Evolutionary conservation across 2,329 filamentous ascomycete genomes (phyloP).

Genomic region (Neofusicoccum cordaticola): DNA sequence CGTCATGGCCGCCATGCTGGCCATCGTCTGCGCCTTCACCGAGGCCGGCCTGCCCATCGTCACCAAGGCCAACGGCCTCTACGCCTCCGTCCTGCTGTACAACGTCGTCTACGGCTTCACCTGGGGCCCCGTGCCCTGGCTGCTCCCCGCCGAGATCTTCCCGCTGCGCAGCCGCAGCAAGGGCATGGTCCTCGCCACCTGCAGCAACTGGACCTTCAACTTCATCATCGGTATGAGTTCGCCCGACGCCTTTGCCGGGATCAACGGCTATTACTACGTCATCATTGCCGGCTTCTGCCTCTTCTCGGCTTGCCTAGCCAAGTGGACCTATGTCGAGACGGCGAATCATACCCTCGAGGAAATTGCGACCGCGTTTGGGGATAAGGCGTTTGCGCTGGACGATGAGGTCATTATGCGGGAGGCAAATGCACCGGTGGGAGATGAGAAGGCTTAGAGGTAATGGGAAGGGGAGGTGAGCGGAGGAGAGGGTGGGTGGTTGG

Average conservation of each 20-base stretch:
- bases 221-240: conserved; percentile 53
- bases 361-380: conserved; percentile 42
- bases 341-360: conserved; percentile 38
- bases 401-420: conserved; percentile 11
- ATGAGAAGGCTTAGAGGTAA: no score
- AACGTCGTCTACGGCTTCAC: conserved; percentile 36
- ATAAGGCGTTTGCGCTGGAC: conserved; percentile 37
- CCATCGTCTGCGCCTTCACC: conserved; percentile 40
- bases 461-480: no score
- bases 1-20: conserved; percentile 35
- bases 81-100: conserved; percentile 47
- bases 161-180: conserved; percentile 30
- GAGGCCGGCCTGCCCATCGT: conserved; percentile 44
- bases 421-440: no score
- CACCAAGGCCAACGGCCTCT: conserved; percentile 47
- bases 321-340: conserved; percentile 39
- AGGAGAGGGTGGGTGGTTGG: no score
- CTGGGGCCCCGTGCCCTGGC: conserved; percentile 32
- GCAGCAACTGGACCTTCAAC: conserved; percentile 33
- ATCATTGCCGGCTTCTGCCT: conserved; percentile 38
- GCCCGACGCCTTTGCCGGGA: conserved; percentile 25
- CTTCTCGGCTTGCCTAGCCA: conserved; percentile 32
- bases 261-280: conserved; percentile 39
- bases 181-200: conserved; percentile 39
- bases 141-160: conserved; percentile 34